These are phyloP conservation scores for Magnaporthales sp. DNA, from an alignment of 2,329 filamentous ascomycete species.

Conservation along the genomic window DNA sequence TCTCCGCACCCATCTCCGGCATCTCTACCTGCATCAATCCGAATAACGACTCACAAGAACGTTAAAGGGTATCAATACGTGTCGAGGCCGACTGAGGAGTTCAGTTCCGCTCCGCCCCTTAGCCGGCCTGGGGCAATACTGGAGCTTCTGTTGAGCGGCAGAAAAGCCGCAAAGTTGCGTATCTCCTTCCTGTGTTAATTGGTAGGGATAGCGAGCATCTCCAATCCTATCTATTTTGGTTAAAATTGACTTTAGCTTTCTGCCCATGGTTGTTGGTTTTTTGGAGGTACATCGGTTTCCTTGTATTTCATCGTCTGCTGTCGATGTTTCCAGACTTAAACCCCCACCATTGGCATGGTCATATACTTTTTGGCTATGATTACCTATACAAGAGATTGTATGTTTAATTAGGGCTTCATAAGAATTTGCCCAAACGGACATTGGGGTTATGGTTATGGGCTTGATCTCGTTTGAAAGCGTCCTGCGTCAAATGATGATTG, in stretches of 20 bases:
- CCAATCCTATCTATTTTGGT: not conserved
- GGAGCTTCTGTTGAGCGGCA: not conserved
- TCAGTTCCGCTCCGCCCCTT: not conserved
- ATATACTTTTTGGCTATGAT: not conserved
- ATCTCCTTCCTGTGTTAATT: not conserved
- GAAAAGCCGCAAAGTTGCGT: not conserved
- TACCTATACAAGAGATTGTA: not conserved
- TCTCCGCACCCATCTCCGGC: not conserved
- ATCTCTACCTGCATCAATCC: not conserved
- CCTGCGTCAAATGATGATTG: not conserved
- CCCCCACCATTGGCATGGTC: not conserved
- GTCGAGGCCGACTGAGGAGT: not conserved
- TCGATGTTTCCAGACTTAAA: not conserved
- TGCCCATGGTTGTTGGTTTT: not conserved
- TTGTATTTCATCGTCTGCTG: not conserved
- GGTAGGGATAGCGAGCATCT: not conserved
- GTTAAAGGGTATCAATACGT: not conserved
- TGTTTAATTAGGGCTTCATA: not conserved
- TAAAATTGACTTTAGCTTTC: not conserved
- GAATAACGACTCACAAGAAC: not conserved
- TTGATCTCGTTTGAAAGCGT: not conserved
- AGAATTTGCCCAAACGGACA: not conserved
- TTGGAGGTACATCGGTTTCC: not conserved
- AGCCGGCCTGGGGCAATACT: not conserved
- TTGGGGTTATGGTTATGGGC: not conserved